Conservation (phyloP, 2,329 filamentous ascomycete species). For the Fusarium sp. region DNA sequence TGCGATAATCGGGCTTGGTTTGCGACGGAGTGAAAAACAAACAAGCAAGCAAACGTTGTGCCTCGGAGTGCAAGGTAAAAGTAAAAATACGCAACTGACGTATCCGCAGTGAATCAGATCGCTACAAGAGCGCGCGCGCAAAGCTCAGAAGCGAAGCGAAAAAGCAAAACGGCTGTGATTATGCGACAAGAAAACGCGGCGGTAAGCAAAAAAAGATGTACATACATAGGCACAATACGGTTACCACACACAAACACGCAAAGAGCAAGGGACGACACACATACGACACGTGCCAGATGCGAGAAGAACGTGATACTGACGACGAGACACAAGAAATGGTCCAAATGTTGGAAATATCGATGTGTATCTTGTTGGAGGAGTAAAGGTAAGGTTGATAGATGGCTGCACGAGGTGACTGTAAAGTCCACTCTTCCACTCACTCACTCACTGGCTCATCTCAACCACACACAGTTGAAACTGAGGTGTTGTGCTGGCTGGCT, state of each 20-base stretch:
- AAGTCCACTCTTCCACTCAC: background rate
- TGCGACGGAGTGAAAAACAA: background rate
- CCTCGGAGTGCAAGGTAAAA: background rate
- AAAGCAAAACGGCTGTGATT: slow-evolving; percentile 10
- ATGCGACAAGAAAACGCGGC: slow-evolving; percentile 3
- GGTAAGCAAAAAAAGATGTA: slow-evolving; percentile 1
- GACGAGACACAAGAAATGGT: background rate
- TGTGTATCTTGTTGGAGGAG: background rate
- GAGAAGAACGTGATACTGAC: slow-evolving; percentile 20
- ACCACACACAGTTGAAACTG: slow-evolving; percentile 6
- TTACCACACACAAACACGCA: background rate
- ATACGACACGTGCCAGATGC: slow-evolving; percentile 22
- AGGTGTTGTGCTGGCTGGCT: slow-evolving; percentile 19
- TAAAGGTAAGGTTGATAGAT: background rate
- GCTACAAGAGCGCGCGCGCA: background rate
- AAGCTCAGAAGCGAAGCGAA: background rate
- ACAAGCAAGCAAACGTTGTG: background rate
- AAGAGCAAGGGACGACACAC: slow-evolving; percentile 19
- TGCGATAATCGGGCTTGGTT: background rate
- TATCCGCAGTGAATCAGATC: background rate
- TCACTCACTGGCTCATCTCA: background rate
- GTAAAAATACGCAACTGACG: background rate
- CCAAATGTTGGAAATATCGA: background rate
- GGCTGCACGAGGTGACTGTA: background rate
- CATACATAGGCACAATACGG: background rate